phyloP scores from a whole-genome alignment of 306 rosid genomes.

The Fagus crenata region DNA sequence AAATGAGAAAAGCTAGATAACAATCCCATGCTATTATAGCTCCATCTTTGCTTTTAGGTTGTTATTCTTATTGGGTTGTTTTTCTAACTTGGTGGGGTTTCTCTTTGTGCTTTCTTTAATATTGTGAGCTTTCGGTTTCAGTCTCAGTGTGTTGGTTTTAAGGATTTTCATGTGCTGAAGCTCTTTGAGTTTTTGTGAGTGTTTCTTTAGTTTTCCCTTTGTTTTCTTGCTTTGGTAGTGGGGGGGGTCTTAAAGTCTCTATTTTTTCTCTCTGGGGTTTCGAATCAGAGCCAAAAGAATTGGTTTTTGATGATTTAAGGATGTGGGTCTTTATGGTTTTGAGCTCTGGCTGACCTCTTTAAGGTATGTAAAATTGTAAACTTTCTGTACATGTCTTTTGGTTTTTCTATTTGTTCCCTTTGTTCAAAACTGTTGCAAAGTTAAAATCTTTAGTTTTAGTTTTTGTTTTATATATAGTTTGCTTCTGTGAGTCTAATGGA shows the following conservation, averaged over 20 bases:
- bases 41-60: constrained; percentile 33
- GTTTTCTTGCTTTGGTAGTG: not conserved
- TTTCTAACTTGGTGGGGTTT: constrained; percentile 33
- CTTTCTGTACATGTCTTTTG: not conserved
- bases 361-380: constrained; percentile 15
- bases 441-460: not conserved
- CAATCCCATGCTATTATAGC: constrained; percentile 58
- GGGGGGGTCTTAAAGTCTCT: not conserved
- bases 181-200: constrained; percentile 7
- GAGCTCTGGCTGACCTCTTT: constrained; percentile 34
- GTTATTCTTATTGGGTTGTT: constrained; percentile 24
- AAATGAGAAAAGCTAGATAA: constrained; percentile 35
- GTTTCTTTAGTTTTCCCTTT: not conserved
- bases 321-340: constrained; percentile 37
- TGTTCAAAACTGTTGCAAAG: not conserved
- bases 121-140: constrained; percentile 9
- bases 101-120: constrained; percentile 15
- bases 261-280: constrained; percentile 8
- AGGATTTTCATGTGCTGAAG: constrained; percentile 23
- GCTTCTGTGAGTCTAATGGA: not conserved
- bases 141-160: not conserved
- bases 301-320: constrained; percentile 6
- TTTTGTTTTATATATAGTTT: not conserved
- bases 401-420: not conserved
- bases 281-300: constrained; percentile 7